Conservation (phyloP, 768 basidiomycete species). For the Dendrothele bispora region DNA sequence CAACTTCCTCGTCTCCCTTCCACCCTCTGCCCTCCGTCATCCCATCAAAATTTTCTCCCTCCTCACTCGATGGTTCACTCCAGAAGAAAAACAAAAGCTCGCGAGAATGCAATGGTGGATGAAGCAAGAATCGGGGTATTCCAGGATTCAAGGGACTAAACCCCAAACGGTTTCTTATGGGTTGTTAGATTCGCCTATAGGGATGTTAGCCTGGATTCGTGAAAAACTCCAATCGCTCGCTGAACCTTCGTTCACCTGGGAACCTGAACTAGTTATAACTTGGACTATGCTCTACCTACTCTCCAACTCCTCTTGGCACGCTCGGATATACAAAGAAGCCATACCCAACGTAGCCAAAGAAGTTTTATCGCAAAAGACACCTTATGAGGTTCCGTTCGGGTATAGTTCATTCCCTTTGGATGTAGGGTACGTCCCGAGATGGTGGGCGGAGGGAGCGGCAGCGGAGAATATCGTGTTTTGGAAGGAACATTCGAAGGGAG, state of each 20-base stretch:
- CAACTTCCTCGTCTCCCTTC: slow-evolving; percentile 24
- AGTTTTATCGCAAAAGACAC: slow-evolving; percentile 19
- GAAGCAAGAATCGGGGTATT: slow-evolving; percentile 34
- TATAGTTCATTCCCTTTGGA: slow-evolving; percentile 44
- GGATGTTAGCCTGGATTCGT: slow-evolving; percentile 46
- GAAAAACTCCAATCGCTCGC: slow-evolving; percentile 34
- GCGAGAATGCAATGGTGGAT: slow-evolving; percentile 27
- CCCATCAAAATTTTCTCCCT: slow-evolving; percentile 24
- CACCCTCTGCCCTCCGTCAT: slow-evolving; percentile 22
- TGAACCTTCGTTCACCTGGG: slow-evolving; percentile 26
- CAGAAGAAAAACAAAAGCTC: slow-evolving; percentile 30
- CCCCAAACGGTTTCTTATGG: slow-evolving; percentile 48
- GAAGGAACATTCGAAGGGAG: slow-evolving; percentile 39
- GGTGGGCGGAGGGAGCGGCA: slow-evolving; percentile 41
- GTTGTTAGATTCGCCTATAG: slow-evolving; percentile 52
- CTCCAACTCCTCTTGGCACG: slow-evolving; percentile 31
- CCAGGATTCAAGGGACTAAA: slow-evolving; percentile 36
- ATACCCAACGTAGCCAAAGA: slow-evolving; percentile 9
- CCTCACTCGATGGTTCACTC: slow-evolving; percentile 28
- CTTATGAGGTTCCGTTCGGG: slow-evolving; percentile 35
- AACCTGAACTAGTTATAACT: slow-evolving; percentile 31
- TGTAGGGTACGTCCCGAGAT: slow-evolving; percentile 28
- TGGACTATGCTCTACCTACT: slow-evolving; percentile 41
- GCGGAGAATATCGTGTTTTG: slow-evolving; percentile 41
- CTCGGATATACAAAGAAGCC: slow-evolving; percentile 33